These are phyloP conservation scores for Jatropha curcas DNA, from an alignment of 345 rosid species.

Conservation along the genomic window DNA sequence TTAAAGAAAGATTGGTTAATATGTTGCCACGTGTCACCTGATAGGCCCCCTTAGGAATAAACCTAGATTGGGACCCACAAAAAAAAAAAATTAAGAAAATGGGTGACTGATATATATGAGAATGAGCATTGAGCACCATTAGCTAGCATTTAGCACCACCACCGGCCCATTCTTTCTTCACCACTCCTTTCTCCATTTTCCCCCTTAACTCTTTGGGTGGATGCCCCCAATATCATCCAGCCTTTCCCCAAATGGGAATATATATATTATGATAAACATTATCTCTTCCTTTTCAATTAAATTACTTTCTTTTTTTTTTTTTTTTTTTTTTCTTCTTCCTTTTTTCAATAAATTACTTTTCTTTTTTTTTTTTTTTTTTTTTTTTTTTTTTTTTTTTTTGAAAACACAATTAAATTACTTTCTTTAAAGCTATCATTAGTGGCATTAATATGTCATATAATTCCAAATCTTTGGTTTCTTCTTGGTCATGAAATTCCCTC, in stretches of 20 bases:
- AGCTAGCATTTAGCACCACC: no score
- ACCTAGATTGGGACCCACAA: not conserved
- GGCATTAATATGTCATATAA: slow-evolving; percentile 20
- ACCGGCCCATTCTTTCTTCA: slow-evolving; percentile 30
- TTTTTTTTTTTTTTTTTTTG: no score
- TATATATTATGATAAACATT: slow-evolving; percentile 29
- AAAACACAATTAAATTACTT: slow-evolving; percentile 17
- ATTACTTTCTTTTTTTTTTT: slow-evolving; percentile 30
- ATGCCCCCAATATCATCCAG: slow-evolving; percentile 32
- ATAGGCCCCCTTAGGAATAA: slow-evolving; percentile 16
- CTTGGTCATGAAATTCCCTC: slow-evolving; percentile 14
- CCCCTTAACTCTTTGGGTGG: slow-evolving; percentile 23
- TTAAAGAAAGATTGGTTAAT: slow-evolving; percentile 21
- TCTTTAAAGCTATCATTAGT: slow-evolving; percentile 43
- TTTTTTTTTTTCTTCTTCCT: no score
- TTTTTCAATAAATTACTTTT: no score
- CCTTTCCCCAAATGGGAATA: slow-evolving; percentile 44
- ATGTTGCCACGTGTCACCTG: slow-evolving; percentile 32
- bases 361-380: no score
- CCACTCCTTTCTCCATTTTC: slow-evolving; percentile 36
- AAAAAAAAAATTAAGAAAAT: not conserved
- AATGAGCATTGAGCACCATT: slow-evolving; percentile 11
- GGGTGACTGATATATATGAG: not conserved
- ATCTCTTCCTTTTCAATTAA: slow-evolving; percentile 9
- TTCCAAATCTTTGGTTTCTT: slow-evolving; percentile 11